A percentile compares a stretch with the other conserved stretches of the same genome.
phyloP scores from a whole-genome alignment of 768 basidiomycete species.

The Bullera alba region DNA sequence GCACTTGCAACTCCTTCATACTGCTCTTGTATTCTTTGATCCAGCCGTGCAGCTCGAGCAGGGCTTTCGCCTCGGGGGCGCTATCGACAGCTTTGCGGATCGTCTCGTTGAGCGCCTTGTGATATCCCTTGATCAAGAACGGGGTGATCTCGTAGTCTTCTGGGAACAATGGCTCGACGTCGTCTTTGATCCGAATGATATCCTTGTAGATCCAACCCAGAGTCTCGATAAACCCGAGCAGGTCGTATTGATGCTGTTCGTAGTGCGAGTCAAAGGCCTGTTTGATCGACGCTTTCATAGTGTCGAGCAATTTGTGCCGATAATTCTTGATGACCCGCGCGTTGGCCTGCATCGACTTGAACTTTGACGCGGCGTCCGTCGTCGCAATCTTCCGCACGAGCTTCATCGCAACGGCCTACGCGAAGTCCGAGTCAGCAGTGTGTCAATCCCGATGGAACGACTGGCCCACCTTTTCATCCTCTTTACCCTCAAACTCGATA shows the following conservation, averaged over 20 bases:
- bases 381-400: conserved; percentile 92
- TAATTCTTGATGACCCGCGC: conserved; percentile 93
- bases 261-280: conserved; percentile 64
- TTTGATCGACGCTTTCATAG: conserved; percentile 69
- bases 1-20: conserved; percentile 87
- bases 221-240: conserved; percentile 65
- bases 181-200: conserved; percentile 81
- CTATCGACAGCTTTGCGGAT: conserved; percentile 63
- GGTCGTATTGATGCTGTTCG: conserved; percentile 57
- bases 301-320: conserved; percentile 75
- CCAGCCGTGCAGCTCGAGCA: conserved; percentile 84
- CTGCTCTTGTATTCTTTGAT: conserved; percentile 89
- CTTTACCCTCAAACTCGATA: conserved; percentile 81
- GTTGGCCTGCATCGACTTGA: conserved; percentile 86
- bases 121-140: conserved; percentile 78
- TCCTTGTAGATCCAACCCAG: conserved; percentile 92
- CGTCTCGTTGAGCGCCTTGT: conserved; percentile 69
- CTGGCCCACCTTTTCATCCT: conserved; percentile 79
- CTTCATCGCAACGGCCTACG: conserved; percentile 81
- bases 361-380: conserved; percentile 84
- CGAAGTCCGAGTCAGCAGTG: neutral
- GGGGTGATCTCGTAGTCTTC: conserved; percentile 82
- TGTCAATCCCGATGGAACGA: neutral
- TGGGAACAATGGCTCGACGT: conserved; percentile 86
- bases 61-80: conserved; percentile 77